Conservation (phyloP, 1,284 basidiomycete species). For the Naganishia liquefaciens region DNA sequence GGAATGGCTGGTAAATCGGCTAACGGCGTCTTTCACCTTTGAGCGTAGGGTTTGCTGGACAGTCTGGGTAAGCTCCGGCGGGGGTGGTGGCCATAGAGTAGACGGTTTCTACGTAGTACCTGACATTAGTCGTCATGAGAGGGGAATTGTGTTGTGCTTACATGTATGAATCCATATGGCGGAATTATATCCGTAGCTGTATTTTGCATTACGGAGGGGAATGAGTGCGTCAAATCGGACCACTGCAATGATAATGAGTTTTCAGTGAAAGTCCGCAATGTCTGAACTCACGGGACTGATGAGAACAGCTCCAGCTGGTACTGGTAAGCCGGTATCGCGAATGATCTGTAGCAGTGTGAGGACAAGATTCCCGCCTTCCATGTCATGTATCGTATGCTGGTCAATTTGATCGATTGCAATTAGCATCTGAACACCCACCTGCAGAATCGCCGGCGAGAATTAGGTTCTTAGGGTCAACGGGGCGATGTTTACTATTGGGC, state of each 20-base stretch:
- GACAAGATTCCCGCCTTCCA: slow-evolving; percentile 63
- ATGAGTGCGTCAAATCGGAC: slow-evolving; percentile 88
- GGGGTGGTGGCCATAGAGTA: slow-evolving; percentile 85
- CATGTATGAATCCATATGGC: slow-evolving; percentile 54
- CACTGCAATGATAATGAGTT: slow-evolving; percentile 39
- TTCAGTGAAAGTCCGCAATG: no score
- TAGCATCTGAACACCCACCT: slow-evolving; percentile 58
- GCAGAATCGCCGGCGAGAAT: slow-evolving; percentile 84
- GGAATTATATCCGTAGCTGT: slow-evolving; percentile 65
- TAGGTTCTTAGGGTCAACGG: slow-evolving; percentile 66
- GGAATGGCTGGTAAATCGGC: slow-evolving; percentile 37
- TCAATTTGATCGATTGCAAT: no score
- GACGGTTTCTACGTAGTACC: slow-evolving; percentile 71
- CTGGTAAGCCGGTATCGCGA: slow-evolving; percentile 77
- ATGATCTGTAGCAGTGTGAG: slow-evolving; percentile 87
- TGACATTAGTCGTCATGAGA: slow-evolving; percentile 58
- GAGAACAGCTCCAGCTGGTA: slow-evolving; percentile 79
- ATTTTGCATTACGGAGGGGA: slow-evolving; percentile 79
- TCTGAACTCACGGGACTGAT: slow-evolving; percentile 65
- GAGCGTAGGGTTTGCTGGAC: slow-evolving; percentile 66
- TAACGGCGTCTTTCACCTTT: slow-evolving; percentile 65
- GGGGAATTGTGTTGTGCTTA: slow-evolving; percentile 47
- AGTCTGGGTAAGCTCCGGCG: slow-evolving; percentile 65
- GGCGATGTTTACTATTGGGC: slow-evolving; percentile 64
- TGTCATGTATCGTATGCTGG: no score